Evolutionary conservation across 2,329 filamentous ascomycete genomes (phyloP).

Genomic region (Claviceps sorghi): DNA sequence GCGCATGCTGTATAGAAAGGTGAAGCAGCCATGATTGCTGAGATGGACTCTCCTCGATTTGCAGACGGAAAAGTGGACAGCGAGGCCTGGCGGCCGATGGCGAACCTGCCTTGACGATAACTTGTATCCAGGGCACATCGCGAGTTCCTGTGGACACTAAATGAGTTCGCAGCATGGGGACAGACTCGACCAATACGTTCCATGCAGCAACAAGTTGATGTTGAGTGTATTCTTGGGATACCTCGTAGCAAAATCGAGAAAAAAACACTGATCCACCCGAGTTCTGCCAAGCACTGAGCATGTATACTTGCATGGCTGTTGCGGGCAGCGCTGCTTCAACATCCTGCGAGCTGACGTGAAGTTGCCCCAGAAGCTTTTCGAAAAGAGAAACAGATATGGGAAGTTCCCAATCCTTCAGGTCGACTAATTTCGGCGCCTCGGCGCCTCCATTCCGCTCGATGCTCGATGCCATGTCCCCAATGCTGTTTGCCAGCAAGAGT

Average conservation of each 20-base stretch:
- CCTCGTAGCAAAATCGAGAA: conserved; percentile 50
- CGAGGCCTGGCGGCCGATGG: background rate
- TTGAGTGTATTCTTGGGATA: conserved; percentile 25
- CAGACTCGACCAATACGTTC: conserved; percentile 36
- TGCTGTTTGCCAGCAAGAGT: conserved; percentile 50
- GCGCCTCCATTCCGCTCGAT: conserved; percentile 1
- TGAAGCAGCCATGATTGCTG: conserved; percentile 19
- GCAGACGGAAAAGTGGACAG: conserved; percentile 14
- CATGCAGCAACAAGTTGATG: conserved; percentile 43
- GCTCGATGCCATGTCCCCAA: conserved; percentile 44
- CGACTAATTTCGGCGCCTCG: background rate
- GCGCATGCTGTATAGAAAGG: conserved; percentile 63
- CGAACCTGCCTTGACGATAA: conserved; percentile 27
- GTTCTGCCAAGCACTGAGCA: conserved; percentile 63
- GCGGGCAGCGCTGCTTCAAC: conserved; percentile 51
- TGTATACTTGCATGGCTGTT: conserved; percentile 65
- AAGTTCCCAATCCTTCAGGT: conserved; percentile 11
- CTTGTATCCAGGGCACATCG: conserved; percentile 46
- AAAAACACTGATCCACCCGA: conserved; percentile 55
- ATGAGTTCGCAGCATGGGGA: conserved; percentile 53
- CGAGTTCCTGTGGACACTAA: conserved; percentile 39
- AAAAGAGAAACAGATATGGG: conserved; percentile 24
- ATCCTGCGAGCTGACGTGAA: conserved; percentile 26
- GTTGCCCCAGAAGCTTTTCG: conserved; percentile 20
- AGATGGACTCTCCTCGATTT: conserved; percentile 4